These are phyloP conservation scores for Pseudogymnoascus sp. DNA, from an alignment of 2,329 filamentous ascomycete genomes.

Conservation along the genomic window DNA sequence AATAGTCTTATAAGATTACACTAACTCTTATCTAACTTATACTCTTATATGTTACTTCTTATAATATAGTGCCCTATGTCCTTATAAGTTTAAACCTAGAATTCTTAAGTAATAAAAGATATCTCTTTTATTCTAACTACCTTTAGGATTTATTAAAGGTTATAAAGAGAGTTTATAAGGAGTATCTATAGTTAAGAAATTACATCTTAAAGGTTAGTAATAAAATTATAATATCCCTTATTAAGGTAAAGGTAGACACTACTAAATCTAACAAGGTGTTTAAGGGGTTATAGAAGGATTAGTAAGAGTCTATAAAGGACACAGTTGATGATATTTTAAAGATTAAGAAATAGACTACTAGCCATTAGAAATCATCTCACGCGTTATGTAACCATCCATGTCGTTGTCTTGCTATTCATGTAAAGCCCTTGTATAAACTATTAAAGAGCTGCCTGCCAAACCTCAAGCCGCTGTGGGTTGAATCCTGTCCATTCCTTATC, in stretches of 20 bases:
- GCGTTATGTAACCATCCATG: neutral
- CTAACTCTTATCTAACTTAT: too few species aligned
- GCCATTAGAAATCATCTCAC: neutral
- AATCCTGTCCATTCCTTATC: conserved; percentile 24
- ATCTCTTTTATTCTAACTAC: neutral
- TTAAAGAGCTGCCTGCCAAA: conserved; percentile 18
- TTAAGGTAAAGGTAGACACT: conserved; percentile 16
- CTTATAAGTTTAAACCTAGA: neutral
- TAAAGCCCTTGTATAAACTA: neutral
- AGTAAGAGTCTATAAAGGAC: conserved; percentile 7
- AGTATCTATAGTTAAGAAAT: conserved; percentile 41
- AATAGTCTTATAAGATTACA: too few species aligned
- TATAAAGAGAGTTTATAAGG: conserved; percentile 41
- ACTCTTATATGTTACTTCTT: too few species aligned
- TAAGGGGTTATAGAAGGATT: conserved; percentile 2
- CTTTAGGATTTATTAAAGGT: conserved; percentile 29
- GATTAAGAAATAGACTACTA: neutral
- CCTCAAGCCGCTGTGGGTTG: conserved; percentile 20
- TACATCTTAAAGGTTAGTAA: conserved; percentile 34
- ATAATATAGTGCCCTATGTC: too few species aligned
- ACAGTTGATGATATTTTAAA: conserved; percentile 9
- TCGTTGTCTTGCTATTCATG: neutral
- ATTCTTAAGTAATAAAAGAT: conserved; percentile 7
- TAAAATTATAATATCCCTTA: conserved; percentile 16
- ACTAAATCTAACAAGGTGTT: conserved; percentile 11